Evolutionary conservation across 805 yeast genomes (phyloP).

Genomic region (Kodamaea nitidulidarum): DNA sequence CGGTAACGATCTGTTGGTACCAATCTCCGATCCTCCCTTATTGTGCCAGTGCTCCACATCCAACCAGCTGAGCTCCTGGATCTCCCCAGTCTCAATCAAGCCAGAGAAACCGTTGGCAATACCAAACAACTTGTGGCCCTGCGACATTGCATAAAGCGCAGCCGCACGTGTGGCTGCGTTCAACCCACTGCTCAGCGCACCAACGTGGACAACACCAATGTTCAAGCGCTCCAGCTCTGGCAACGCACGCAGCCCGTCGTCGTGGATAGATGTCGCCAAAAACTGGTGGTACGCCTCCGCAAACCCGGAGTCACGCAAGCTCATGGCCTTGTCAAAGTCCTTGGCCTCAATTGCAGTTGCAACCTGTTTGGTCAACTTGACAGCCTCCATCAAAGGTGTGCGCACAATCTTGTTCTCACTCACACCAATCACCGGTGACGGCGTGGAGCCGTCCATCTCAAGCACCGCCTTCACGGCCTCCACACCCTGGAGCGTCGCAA

Average conservation of each 20-base stretch:
- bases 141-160: constrained; percentile 69
- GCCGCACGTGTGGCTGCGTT: constrained; percentile 75
- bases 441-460: constrained; percentile 64
- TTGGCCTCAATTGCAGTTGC: constrained; percentile 63
- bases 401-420: constrained; percentile 67
- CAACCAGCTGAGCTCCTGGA: constrained; percentile 60
- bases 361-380: constrained; percentile 63
- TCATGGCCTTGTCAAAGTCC: constrained; percentile 67
- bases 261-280: constrained; percentile 46
- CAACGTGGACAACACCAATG: constrained; percentile 70
- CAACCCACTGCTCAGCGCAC: constrained; percentile 78
- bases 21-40: constrained; percentile 76
- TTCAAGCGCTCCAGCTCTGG: constrained; percentile 52
- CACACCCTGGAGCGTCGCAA: constrained; percentile 78
- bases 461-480: constrained; percentile 76
- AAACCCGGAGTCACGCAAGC: constrained; percentile 67
- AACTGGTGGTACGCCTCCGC: constrained; percentile 60
- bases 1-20: constrained; percentile 73
- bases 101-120: constrained; percentile 76
- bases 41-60: constrained; percentile 71
- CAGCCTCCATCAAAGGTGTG: constrained; percentile 69
- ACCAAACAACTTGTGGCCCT: constrained; percentile 69
- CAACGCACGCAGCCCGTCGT: constrained; percentile 36
- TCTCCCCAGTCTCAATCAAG: constrained; percentile 57
- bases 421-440: constrained; percentile 75